These are phyloP conservation scores for Termitomyces sp. DNA, from an alignment of 768 basidiomycete genomes.

Conservation along the genomic window DNA sequence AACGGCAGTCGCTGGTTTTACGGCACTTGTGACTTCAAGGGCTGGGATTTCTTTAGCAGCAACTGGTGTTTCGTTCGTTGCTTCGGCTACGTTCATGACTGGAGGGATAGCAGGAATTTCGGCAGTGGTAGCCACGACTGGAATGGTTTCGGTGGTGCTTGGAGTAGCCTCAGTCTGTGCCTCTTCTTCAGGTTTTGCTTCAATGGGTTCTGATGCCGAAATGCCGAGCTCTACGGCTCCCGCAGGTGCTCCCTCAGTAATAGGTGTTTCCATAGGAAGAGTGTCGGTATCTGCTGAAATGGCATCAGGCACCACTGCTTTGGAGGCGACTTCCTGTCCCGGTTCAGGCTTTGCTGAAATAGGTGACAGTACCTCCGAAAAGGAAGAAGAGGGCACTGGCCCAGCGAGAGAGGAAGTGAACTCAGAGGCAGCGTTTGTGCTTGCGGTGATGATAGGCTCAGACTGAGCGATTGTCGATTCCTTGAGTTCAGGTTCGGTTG, in stretches of 20 bases:
- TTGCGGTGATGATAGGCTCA: background rate
- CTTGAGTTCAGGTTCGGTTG: background rate
- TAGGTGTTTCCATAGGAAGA: no score
- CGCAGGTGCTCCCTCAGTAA: background rate
- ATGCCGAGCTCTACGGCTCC: conserved; percentile 4
- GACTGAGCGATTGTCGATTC: background rate
- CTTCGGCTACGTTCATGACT: background rate
- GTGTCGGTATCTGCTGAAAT: background rate
- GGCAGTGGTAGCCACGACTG: background rate
- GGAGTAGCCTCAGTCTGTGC: background rate
- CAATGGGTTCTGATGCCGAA: background rate
- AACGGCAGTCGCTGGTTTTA: background rate
- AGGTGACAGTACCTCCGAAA: background rate
- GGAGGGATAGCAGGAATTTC: background rate
- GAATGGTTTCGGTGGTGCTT: background rate
- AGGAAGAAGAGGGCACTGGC: background rate
- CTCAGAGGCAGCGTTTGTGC: background rate
- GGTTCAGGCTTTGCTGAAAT: background rate
- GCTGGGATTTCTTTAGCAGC: background rate
- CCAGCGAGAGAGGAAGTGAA: background rate
- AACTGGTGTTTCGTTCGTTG: background rate
- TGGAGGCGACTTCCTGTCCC: background rate
- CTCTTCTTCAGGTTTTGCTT: background rate
- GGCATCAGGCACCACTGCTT: background rate
- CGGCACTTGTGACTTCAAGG: background rate